Base-by-base conservation (phyloP, 1,284 basidiomycete species). In the Boletus hoseneyae region DNA sequence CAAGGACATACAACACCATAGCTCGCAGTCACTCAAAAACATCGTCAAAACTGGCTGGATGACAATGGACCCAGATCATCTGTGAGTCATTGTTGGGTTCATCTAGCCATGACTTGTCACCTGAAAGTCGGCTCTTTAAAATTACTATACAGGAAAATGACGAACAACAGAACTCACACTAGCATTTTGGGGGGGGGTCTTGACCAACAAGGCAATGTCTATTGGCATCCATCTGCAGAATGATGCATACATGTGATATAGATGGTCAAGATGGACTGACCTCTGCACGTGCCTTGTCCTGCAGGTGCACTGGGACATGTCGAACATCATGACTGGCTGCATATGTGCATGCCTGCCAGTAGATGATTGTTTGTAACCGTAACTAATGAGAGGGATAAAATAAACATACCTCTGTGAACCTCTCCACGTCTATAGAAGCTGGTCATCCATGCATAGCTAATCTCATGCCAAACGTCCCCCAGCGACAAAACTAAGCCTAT, bases 261-360 rank as follows among this genome's bases (percentile, higher is more conserved):
- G 23, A 23, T 9, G 8, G 7, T n/a, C 10, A 19, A 9, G 41
- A 48, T 29, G 25, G 45, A 53, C 71, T 34, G 55, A 92, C 93
- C 77, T 97, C 94, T 19, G 83, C 76, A 15, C 76, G 77, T 3
- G 94, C 93, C 63, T 88, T 89, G 37, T 81, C 80, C 46, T 93
- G 77, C 25, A 97, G 71, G 23, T 87, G 77, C 23, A 81, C 68
- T 0, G 94, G 94, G n/a, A 97, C 90, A 13, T 93, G 82, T 6
- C 91, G 82, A 16, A 92, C 85, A 68, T 97, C 88, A 67, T 97
- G 94, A 58, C 91, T 94, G 1, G 94, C 94, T 10, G 94, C 93
- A 61, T 91, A 90, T 4, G 83, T 78, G 53, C 94, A 77, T 18
- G 90, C 82, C 91, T 95, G 54, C 21, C n/a, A n/a, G n/a, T 23